A percentile compares a stretch with the other conserved stretches of the same genome.
phyloP scores from a whole-genome alignment of 345 rosid species.

The Arabis alpina region DNA sequence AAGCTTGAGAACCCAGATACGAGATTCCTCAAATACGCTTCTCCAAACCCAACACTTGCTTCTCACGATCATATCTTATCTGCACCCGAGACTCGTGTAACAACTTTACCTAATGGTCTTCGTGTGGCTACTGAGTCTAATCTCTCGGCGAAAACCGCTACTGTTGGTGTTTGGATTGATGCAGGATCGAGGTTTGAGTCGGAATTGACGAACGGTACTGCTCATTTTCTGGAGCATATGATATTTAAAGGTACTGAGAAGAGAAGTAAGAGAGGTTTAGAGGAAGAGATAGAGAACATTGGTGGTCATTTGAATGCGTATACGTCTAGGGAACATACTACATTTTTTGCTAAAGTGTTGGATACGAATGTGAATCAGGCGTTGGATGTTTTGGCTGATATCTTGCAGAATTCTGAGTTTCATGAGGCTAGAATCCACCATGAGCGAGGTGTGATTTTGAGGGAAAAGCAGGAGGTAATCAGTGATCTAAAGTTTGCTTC shows the following conservation, averaged over 20 bases:
- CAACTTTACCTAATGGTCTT: conserved; percentile 88
- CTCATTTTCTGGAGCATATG: conserved; percentile 98
- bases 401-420: conserved; percentile 80
- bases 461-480: conserved; percentile 81
- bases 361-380: conserved; percentile 72
- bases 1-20: conserved; percentile 79
- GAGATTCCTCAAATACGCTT: conserved; percentile 87
- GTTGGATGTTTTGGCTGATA: conserved; percentile 83
- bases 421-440: conserved; percentile 68
- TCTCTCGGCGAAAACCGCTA: conserved; percentile 73
- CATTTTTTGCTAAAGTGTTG: conserved; percentile 89
- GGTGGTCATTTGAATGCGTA: conserved; percentile 97
- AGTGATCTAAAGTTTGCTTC: not conserved
- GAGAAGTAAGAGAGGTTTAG: conserved; percentile 61
- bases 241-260: conserved; percentile 89
- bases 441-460: conserved; percentile 72
- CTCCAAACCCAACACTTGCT: conserved; percentile 68
- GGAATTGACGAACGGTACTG: conserved; percentile 86
- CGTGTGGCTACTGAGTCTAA: conserved; percentile 91
- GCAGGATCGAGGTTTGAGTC: conserved; percentile 95
- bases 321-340: conserved; percentile 94
- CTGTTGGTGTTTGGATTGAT: conserved; percentile 98
- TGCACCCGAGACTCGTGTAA: conserved; percentile 84
- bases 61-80: conserved; percentile 82
- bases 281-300: conserved; percentile 95